A percentile compares a stretch with the other conserved stretches of the same genome.
Conservation (phyloP, 2,329 filamentous ascomycete species). For the Fusarium sp. region DNA sequence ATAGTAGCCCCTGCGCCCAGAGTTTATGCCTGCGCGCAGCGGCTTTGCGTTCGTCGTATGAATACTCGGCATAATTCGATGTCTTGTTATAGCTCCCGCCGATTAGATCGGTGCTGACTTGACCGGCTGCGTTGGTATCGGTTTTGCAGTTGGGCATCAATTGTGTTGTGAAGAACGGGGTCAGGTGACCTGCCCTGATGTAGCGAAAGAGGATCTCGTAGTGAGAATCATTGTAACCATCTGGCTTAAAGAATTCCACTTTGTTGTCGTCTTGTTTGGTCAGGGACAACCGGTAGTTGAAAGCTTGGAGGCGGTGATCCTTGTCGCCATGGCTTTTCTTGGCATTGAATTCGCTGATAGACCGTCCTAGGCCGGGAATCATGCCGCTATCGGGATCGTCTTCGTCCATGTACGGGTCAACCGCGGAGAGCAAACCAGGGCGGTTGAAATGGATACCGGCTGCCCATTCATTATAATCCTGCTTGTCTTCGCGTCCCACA, state of each 20-base stretch:
- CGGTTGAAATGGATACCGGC: slow-evolving; percentile 30
- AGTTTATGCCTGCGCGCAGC: slow-evolving; percentile 14
- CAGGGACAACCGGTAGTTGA: slow-evolving; percentile 32
- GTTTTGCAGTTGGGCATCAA: slow-evolving; percentile 41
- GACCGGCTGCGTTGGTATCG: slow-evolving; percentile 32
- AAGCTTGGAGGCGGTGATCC: slow-evolving; percentile 39
- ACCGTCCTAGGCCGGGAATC: slow-evolving; percentile 18
- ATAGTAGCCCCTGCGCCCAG: slow-evolving; percentile 34
- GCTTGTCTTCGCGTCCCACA: slow-evolving; percentile 29
- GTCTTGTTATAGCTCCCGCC: slow-evolving; percentile 28
- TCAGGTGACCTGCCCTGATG: slow-evolving; percentile 24
- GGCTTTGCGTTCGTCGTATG: slow-evolving; percentile 14
- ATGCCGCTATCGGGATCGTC: slow-evolving; percentile 24
- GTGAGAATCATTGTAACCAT: slow-evolving; percentile 24
- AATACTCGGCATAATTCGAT: slow-evolving; percentile 38
- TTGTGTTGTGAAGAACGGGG: slow-evolving; percentile 24
- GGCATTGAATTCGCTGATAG: background rate
- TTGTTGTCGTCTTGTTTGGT: slow-evolving; percentile 24
- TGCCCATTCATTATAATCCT: slow-evolving; percentile 31
- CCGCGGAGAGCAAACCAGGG: background rate
- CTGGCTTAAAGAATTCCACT: slow-evolving; percentile 31
- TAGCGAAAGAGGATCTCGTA: slow-evolving; percentile 39
- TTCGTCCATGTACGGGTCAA: slow-evolving; percentile 24
- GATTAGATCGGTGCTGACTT: slow-evolving; percentile 38
- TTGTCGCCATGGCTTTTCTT: slow-evolving; percentile 7